Evolutionary conservation across 352 stramenopile species (phyloP).

Genomic region (Phytophthora pisi): DNA sequence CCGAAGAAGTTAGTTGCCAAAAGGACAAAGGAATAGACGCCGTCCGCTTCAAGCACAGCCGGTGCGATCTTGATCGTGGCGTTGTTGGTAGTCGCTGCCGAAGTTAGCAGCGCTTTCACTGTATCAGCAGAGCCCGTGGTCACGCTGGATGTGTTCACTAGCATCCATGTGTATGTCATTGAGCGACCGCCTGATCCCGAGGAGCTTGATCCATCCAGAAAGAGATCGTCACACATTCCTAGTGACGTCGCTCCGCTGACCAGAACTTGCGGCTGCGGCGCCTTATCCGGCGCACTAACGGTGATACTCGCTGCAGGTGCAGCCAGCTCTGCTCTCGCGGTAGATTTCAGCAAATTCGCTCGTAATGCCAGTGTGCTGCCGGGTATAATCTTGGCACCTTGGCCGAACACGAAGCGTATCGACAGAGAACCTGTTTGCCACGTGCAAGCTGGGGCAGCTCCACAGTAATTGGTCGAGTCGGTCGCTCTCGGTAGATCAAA

Average conservation of each 20-base stretch:
- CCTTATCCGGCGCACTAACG: constrained; percentile 42
- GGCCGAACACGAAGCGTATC: constrained; percentile 59
- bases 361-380: constrained; percentile 41
- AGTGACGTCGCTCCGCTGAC: constrained; percentile 56
- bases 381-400: constrained; percentile 46
- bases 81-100: constrained; percentile 40
- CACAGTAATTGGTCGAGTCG: constrained; percentile 46
- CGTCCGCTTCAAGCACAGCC: constrained; percentile 42
- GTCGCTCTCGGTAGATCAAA: constrained; percentile 51
- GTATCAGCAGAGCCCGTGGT: constrained; percentile 20
- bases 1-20: constrained; percentile 61
- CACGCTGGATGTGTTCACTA: constrained; percentile 30
- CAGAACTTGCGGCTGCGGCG: constrained; percentile 48
- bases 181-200: constrained; percentile 58
- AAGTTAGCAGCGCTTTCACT: constrained; percentile 33
- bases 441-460: constrained; percentile 39
- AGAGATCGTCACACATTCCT: constrained; percentile 63
- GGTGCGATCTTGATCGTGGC: constrained; percentile 43
- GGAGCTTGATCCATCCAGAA: constrained; percentile 59
- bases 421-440: constrained; percentile 52
- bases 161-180: constrained; percentile 63
- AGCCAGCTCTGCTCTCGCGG: constrained; percentile 43
- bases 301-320: constrained; percentile 36
- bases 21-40: constrained; percentile 52
- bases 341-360: constrained; percentile 60